phyloP scores from a whole-genome alignment of 2,329 filamentous ascomycete genomes.

The Penicillium hordei region DNA sequence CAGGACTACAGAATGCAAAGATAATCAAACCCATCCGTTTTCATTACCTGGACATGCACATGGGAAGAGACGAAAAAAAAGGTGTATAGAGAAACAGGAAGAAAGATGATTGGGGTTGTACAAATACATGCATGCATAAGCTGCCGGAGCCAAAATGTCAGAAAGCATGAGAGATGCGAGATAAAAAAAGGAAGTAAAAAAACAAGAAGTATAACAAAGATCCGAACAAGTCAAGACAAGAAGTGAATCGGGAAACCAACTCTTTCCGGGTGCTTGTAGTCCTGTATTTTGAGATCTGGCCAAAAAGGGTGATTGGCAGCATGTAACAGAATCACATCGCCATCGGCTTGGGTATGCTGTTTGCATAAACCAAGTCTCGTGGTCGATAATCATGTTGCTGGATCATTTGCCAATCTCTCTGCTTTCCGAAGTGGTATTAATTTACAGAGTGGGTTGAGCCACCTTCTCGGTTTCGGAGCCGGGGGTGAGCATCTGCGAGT shows the following conservation, averaged over 20 bases:
- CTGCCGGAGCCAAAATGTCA: constrained; percentile 30
- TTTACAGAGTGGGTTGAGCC: constrained; percentile 41
- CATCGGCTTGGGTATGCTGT: not conserved
- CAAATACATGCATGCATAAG: constrained; percentile 42
- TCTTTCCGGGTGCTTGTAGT: not conserved
- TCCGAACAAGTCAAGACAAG: not conserved
- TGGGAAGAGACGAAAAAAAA: constrained; percentile 18
- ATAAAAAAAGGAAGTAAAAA: constrained; percentile 15
- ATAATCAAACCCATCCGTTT: constrained; percentile 23
- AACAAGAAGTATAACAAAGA: constrained; percentile 7
- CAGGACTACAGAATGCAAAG: not conserved
- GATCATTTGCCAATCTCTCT: constrained; percentile 21
- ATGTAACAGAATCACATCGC: not conserved
- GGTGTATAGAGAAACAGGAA: constrained; percentile 20
- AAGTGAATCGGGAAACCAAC: not conserved
- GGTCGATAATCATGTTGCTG: constrained; percentile 10
- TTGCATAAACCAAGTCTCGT: constrained; percentile 6
- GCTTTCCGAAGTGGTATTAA: constrained; percentile 24
- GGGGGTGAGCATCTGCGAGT: constrained; percentile 44
- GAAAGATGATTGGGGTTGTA: constrained; percentile 32
- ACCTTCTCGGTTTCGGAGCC: constrained; percentile 33
- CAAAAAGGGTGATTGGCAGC: not conserved
- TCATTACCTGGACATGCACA: constrained; percentile 33
- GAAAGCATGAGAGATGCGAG: constrained; percentile 28
- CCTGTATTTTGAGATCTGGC: constrained; percentile 1